Base-by-base conservation (phyloP, 345 rosid species). In the Aquilaria sinensis region DNA sequence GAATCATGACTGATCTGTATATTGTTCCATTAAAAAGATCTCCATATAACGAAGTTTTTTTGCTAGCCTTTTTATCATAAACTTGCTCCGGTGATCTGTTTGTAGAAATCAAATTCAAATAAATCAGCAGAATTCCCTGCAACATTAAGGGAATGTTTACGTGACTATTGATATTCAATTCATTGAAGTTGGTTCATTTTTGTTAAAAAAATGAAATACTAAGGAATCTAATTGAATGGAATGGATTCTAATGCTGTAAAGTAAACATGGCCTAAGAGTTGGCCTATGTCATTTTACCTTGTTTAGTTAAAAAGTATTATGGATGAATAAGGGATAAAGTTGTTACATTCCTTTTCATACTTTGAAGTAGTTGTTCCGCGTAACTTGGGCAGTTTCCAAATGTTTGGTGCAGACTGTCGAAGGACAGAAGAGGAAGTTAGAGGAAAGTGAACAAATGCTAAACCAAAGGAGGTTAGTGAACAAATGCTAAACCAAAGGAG, bases 361-460 rank as follows among this genome's bases (percentile, higher is more conserved):
- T 51, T 37, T n/a, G 57, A 47, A 50, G 3, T 10, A 31, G 47
- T 37, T 52, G 29, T 52, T 52, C 4, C 10, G 1, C 30, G 29
- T n/a, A n/a, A 33, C 32, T 47, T 11, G 54, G 31, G 58, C 4
- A 33, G 32, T 14, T 59, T 61, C 23, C 31, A 13, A 10, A 64
- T 53, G 37, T 65, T 52, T 67, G 51, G 51, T 78, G 59, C 67
- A 86, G 96, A 86, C 92, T 10, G 88, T 87, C 46, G 85, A 92
- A 70, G 85, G 80, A 57, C 86, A 93, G 75, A 87, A 85, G 76
- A 46, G 62, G 64, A 87, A 84, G 77, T 58, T 87, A 43, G 96
- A 89, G 59, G 89, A 86, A 64, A 77, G 78, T n/a, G 81, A 77
- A 56, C 89, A 78, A 58, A 54, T 81, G 68, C 76, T 82, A 6